A percentile compares a stretch with the other conserved stretches of the same genome.
phyloP scores from a whole-genome alignment of 2,329 filamentous ascomycete genomes.

The Paecilomyces variotii region DNA sequence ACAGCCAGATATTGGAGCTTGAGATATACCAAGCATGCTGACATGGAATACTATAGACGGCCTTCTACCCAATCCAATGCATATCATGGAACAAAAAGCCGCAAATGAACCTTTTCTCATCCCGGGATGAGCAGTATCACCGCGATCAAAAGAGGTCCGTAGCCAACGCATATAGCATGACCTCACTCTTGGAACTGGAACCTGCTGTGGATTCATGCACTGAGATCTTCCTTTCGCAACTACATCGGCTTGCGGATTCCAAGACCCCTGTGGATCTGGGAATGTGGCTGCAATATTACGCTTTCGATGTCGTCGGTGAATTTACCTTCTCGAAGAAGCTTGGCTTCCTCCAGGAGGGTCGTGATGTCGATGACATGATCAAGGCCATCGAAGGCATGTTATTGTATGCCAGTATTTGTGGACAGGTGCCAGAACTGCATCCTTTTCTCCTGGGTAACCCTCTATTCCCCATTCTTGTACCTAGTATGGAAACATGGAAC shows the following conservation, averaged over 20 bases:
- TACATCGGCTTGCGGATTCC: constrained; percentile 7
- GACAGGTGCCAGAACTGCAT: constrained; percentile 21
- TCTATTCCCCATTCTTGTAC: constrained; percentile 20
- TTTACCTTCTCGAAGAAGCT: constrained; percentile 35
- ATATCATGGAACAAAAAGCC: constrained; percentile 14
- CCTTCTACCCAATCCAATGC: constrained; percentile 14
- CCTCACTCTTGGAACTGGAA: constrained; percentile 18
- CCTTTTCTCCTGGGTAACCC: constrained; percentile 20
- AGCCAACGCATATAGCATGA: constrained; percentile 21
- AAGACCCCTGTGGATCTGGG: constrained; percentile 8
- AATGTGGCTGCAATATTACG: constrained; percentile 24
- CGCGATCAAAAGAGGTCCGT: constrained; percentile 12
- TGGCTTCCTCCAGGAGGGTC: constrained; percentile 35
- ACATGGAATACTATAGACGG: constrained; percentile 3
- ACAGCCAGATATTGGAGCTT: not conserved
- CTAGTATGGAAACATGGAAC: constrained; percentile 28
- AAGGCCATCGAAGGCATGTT: constrained; percentile 20
- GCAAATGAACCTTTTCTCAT: constrained; percentile 15
- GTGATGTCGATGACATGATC: constrained; percentile 31
- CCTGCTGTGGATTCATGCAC: constrained; percentile 18
- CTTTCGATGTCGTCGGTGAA: constrained; percentile 36
- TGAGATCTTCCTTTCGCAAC: constrained; percentile 10
- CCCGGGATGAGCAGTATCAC: constrained; percentile 12
- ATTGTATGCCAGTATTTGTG: constrained; percentile 19
- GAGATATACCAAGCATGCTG: not conserved